Conservation (phyloP, 345 rosid species). For the Gossypium raimondii region DNA sequence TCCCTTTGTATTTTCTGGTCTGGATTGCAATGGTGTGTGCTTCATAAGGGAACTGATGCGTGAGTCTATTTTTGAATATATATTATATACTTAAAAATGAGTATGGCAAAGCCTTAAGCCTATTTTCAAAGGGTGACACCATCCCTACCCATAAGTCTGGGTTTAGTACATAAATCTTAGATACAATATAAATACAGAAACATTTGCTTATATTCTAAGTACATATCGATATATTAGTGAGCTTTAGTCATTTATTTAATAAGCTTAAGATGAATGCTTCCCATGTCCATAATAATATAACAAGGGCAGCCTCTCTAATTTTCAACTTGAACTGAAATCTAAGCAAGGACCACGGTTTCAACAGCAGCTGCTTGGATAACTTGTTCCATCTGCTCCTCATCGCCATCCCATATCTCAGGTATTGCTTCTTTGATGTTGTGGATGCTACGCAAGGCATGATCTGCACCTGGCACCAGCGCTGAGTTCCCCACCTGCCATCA, state of each 20-base stretch:
- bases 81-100: too few species aligned
- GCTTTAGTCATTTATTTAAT: neutral
- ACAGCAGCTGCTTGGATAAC: conserved; percentile 49
- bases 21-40: too few species aligned
- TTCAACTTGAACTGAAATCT: conserved; percentile 16
- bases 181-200: neutral
- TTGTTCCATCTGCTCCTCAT: conserved; percentile 51
- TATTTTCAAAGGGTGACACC: too few species aligned
- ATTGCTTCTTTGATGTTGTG: conserved; percentile 83
- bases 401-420: conserved; percentile 72
- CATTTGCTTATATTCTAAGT: conserved; percentile 1
- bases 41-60: too few species aligned
- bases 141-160: neutral
- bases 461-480: conserved; percentile 63
- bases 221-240: neutral
- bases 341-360: conserved; percentile 64
- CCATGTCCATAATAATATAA: neutral
- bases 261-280: conserved; percentile 9
- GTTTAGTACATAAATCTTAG: neutral
- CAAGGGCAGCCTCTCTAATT: conserved; percentile 6
- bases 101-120: too few species aligned
- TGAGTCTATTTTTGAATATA: too few species aligned
- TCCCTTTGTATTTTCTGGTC: too few species aligned
- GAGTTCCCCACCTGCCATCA: conserved; percentile 68
- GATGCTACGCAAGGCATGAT: conserved; percentile 66